Conservation (phyloP, 2,329 filamentous ascomycete species). For the Aschersonia sp. region DNA sequence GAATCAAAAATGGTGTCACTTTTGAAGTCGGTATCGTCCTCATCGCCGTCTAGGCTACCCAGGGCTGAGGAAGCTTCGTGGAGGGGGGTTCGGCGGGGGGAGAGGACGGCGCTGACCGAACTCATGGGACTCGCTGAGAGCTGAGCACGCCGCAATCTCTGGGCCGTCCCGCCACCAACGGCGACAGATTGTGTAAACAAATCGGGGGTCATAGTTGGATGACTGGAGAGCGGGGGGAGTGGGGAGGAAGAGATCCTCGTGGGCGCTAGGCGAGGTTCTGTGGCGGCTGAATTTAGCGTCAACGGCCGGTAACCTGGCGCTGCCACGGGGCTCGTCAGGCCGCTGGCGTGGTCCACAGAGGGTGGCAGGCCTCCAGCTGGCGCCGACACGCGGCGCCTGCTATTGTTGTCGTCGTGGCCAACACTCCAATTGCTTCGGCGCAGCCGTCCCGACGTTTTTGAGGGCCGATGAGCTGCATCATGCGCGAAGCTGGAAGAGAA, state of each 20-base stretch:
- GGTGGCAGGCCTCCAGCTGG: slow-evolving; percentile 22
- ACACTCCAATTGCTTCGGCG: slow-evolving; percentile 37
- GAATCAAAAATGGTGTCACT: slow-evolving; percentile 70
- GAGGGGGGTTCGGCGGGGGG: slow-evolving; percentile 17
- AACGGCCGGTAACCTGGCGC: slow-evolving; percentile 4
- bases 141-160: slow-evolving; percentile 23
- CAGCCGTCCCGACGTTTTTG: slow-evolving; percentile 37
- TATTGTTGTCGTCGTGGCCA: slow-evolving; percentile 24
- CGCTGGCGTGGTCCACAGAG: slow-evolving; percentile 11
- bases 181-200: slow-evolving; percentile 31
- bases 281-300: slow-evolving; percentile 6
- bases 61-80: slow-evolving; percentile 38
- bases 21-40: slow-evolving; percentile 65
- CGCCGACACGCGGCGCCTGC: slow-evolving; percentile 38
- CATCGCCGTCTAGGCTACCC: slow-evolving; percentile 58
- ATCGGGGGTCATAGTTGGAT: slow-evolving; percentile 39
- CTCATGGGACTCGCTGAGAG: slow-evolving; percentile 27
- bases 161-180: slow-evolving; percentile 21
- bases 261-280: slow-evolving; percentile 13
- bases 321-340: slow-evolving; percentile 2
- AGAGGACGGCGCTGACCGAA: slow-evolving; percentile 22
- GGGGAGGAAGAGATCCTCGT: slow-evolving; percentile 39
- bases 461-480: slow-evolving; percentile 40
- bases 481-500: slow-evolving; percentile 46
- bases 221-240: slow-evolving; percentile 34